Evolutionary conservation across 345 rosid genomes (phyloP), one percentile per base, ranked within the genome.

Genomic region (Kandelia obovata): DNA sequence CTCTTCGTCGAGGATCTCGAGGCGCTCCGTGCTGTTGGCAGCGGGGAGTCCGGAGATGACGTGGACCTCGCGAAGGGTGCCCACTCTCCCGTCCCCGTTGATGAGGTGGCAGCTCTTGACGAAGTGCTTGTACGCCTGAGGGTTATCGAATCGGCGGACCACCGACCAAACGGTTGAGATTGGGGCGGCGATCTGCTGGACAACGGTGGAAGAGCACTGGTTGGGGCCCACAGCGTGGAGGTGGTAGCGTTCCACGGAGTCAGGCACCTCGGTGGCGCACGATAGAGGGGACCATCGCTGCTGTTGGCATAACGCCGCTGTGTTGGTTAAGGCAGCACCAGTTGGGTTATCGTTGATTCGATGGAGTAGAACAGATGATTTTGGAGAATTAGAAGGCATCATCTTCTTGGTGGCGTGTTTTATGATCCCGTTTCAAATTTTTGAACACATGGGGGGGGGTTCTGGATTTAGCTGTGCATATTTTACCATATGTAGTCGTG

Each of bases 1-100:
- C 59, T 81, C 84, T 13, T 81, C 82, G 66, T 77, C 81, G 0
- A 81, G 72, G 37, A 81, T 81, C 73, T 77, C 81, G 46, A 81
- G 62, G n/a, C 81, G 53, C 53, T 77, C 77, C 26, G 77, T 77
- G 68, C 81, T 77, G 39, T 43, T 53, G 6, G 59, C 81, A 0
- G 81, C 81, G 0, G 81, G 81, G 67, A 77, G 81, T 4, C 81
- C 81, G 20, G 81, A 77, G 30, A 77, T 73, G 35, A 77, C 74
- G 56, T 73, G 81, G 68, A 73, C 65, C 46, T 77, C 81, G 1
- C 81, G 71, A 68, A 77, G 77, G 17, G 81, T 64, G 4, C 81
- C 81, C 15, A 77, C 77, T 28, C 61, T 66, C 28, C 81, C 81
- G 55, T 73, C 74, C 4, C 81, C 77, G 35, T 58, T 32, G 65